Base-by-base conservation (phyloP, 164 flowering plant species). In the Stephania yunnanensis region DNA sequence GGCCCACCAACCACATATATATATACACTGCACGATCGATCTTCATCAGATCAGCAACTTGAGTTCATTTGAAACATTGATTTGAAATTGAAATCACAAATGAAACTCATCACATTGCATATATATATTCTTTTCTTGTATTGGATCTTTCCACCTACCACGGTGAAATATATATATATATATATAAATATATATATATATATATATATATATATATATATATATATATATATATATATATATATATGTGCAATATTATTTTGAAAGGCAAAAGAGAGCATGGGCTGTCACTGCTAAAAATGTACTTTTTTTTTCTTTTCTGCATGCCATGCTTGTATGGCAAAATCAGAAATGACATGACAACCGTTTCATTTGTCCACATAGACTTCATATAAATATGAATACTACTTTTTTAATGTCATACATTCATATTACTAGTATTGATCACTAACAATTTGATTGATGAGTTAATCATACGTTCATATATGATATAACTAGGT, bases 321-420 rank as follows among this genome's bases (percentile, higher is more conserved):
- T 61, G 66, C 66, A 61, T 61, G 66, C 66, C 66, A 61, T 61
- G 66, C 22, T 61, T 61, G 66, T 61, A 61, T 61, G 66, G 66
- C 66, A 20, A 61, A 36, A 61, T 61, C 66, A 19, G 66, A 61
- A 61, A 61, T 61, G 66, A 61, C 66, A 19, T 61, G 66, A 61
- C 66, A 61, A 61, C 66, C 66, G 22, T 5, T 61, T 61, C 20
- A 61, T 20, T 61, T 61, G 66, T 58, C 66, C 66, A 61, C 66
- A 20, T 61, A 22, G 66, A 61, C 66, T 61, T 61, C 4, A 2
- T 36, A 36, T 36, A n/a, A n/a, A 36, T 36, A 10, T 61, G 66
- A 61, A 61, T 61, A 61, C 29, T 36, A 2, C 2, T 36, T 36
- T 36, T 2, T 36, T 36, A 36, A 36, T 36, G 42, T 36, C 42